A percentile compares a stretch with the other conserved stretches of the same genome.
phyloP scores from a whole-genome alignment of 345 rosid species.

The Luvunga scandens region DNA sequence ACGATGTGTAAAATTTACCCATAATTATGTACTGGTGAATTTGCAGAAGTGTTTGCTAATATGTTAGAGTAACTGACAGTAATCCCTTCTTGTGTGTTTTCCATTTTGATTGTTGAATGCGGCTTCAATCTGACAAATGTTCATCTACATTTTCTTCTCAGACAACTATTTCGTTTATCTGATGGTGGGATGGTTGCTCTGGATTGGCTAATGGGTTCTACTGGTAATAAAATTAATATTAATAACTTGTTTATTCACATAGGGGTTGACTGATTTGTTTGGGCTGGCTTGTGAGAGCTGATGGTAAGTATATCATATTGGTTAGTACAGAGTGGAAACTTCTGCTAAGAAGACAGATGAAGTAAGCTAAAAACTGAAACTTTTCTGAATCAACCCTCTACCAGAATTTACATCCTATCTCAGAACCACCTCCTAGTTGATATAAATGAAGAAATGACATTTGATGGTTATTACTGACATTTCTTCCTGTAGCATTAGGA shows the following conservation, averaged over 20 bases:
- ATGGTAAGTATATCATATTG: conserved; percentile 33
- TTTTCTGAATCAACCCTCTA: no score
- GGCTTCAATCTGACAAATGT: conserved; percentile 1
- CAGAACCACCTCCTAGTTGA: no score
- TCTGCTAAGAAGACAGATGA: background rate
- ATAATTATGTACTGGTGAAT: background rate
- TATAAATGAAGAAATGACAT: background rate
- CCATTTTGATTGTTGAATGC: background rate
- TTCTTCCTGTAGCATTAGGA: background rate
- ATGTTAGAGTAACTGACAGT: background rate
- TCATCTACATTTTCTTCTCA: conserved; percentile 21
- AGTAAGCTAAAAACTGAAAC: no score
- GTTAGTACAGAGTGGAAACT: background rate
- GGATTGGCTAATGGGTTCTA: conserved; percentile 72
- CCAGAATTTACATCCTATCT: no score
- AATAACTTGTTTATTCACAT: conserved; percentile 9
- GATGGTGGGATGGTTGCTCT: conserved; percentile 93
- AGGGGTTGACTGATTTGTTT: conserved; percentile 86
- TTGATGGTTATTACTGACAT: background rate
- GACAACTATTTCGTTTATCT: conserved; percentile 63
- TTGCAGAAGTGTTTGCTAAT: background rate
- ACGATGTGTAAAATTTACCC: background rate
- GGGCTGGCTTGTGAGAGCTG: conserved; percentile 66
- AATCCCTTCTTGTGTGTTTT: background rate
- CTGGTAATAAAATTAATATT: conserved; percentile 34